These are phyloP conservation scores for Podaxis sp. DNA, from an alignment of 768 basidiomycete genomes.

Conservation along the genomic window DNA sequence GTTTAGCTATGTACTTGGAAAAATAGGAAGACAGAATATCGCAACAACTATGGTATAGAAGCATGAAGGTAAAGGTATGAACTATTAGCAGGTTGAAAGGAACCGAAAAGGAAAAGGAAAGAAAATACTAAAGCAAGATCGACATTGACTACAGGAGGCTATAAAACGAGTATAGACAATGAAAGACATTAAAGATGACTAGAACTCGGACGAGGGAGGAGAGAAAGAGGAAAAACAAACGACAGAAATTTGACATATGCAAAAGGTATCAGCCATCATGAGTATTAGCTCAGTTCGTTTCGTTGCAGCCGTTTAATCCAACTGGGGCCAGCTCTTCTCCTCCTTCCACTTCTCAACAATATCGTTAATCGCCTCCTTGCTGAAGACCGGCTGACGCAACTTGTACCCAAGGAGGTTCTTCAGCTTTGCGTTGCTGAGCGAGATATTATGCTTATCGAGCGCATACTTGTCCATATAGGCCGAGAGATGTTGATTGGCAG, in stretches of 20 bases:
- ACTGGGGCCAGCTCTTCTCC: slow-evolving; percentile 61
- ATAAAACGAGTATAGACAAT: neutral
- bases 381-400: slow-evolving; percentile 61
- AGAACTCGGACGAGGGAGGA: neutral
- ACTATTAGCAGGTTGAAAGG: slow-evolving; percentile 1
- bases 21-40: neutral
- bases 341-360: slow-evolving; percentile 80
- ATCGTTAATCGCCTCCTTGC: slow-evolving; percentile 60
- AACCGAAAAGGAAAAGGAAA: neutral
- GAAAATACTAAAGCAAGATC: neutral
- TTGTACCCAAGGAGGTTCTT: slow-evolving; percentile 72
- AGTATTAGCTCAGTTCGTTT: neutral
- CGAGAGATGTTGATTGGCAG: slow-evolving; percentile 67
- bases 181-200: slow-evolving; percentile 2
- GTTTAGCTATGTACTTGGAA: neutral
- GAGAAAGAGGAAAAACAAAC: neutral
- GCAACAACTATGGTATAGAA: slow-evolving; percentile 15
- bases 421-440: slow-evolving; percentile 71
- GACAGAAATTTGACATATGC: neutral
- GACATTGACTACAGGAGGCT: neutral
- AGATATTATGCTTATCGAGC: slow-evolving; percentile 67
- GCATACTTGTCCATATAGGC: slow-evolving; percentile 80
- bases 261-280: slow-evolving; percentile 14
- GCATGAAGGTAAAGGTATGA: neutral
- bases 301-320: slow-evolving; percentile 24